Evolutionary conservation across 208 protist genomes (phyloP), one percentile per base, ranked within the genome.

Genomic region (Acanthamoeba castellanii): DNA sequence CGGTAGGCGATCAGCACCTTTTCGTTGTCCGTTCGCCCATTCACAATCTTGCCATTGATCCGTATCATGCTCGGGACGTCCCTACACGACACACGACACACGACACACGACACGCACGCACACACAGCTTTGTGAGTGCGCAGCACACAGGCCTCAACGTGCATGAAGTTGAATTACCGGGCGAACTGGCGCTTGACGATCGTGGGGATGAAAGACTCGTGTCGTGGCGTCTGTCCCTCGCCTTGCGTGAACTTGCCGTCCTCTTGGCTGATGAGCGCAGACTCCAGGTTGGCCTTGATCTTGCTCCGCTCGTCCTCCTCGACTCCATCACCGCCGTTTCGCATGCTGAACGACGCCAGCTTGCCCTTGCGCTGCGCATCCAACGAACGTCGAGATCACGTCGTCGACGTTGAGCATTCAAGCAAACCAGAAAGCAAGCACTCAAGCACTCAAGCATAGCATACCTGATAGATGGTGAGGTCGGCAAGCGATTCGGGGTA

Each of bases 281-380:
- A 42, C 27, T 88, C 81, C 16, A 88, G 81, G n/a, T 64, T 57
- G 50, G 81, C 50, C 50, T 88, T 88, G 50, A 88, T n/a, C 81
- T 88, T 88, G 52, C 50, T 64, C 13, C 34, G 81, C 14, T 88
- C 81, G 50, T 88, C n/a, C 3, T 42, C 50, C 50, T 64, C 81
- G 25, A 34, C 81, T 4, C 81, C 81, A 64, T 88, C 81, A 25
- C 16, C 7, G 11, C 30, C 27, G 14, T 88, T 88, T n/a, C 81
- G 81, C 25, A 88, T 88, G 81, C 81, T 88, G 81, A 88, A 88
- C n/a, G 81, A 88, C 16, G 81, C 81, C 50, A 88, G 34, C 81
- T 88, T 88, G 45, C 81, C 81, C 34, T 88, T 88, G 22, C 76
- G 32, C 76, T 85, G 47, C 7, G 13, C 25, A 11, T 0, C 0